Evolutionary conservation across 2,329 filamentous ascomycete genomes (phyloP), one percentile per base, ranked within the genome.

Genomic region (Fusarium pseudoanthophilum): DNA sequence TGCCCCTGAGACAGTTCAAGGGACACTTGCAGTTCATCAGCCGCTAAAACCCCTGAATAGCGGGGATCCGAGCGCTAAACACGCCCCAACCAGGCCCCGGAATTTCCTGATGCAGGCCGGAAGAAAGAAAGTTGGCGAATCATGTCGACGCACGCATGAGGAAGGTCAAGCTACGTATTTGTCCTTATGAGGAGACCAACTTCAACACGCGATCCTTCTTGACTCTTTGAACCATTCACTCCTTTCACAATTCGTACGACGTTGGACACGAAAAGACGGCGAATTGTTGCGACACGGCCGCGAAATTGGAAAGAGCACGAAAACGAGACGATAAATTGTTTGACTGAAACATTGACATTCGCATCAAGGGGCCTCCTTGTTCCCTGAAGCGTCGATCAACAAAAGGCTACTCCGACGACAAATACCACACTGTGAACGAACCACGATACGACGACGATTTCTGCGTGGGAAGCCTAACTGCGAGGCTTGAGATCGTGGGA

Each of bases 1-100:
- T 20, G 49, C 63, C 71, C 71, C 71, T 72, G 67, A 72, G 71
- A 56, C 52, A 15, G 37, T 49, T 56, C 39, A 51, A 72, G 71
- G 67, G 71, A 59, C 48, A 21, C 24, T 59, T 59, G 58, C 56
- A 60, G 55, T 60, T 53, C 60, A 60, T 48, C 40, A 52, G 46
- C 55, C 67, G 55, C 71, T 74, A 74, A 55, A 63, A 59, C 71
- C 71, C 71, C 67, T 73, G 71, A 71, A 72, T 39, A 65, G 63
- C 59, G 59, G 67, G 71, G 67, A 59, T 69, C n/a, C 28, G 26
- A 73, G 52, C 71, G 63, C 71, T 73, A 73, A 74, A n/a, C 36
- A 49, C 48, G 30, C 58, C 51, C 66, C 62, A 52, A 66, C 58
- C 40, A 72, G 39, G 51, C 70, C 70, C 70, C 70, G 70, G 71